phyloP scores from a whole-genome alignment of 768 basidiomycete species.

The Thelephora ganbajun region DNA sequence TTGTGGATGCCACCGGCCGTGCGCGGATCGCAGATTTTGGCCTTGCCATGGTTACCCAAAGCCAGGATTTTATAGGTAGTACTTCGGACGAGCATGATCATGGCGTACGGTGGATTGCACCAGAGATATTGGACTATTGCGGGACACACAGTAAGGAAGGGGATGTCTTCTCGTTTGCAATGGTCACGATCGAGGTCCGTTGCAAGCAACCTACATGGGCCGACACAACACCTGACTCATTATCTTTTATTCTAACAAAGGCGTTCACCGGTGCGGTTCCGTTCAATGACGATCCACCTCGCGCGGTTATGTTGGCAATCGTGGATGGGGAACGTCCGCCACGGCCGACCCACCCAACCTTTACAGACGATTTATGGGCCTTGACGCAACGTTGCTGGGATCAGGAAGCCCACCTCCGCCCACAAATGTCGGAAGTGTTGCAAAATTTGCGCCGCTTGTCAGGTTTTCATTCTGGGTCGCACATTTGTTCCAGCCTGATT shows the following conservation, averaged over 20 bases:
- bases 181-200: not conserved
- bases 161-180: not conserved
- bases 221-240: too few relatives aligned
- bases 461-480: too few relatives aligned
- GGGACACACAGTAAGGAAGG: not conserved
- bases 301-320: too few relatives aligned
- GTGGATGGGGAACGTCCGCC: too few relatives aligned
- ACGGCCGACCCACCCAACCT: not conserved
- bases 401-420: not conserved
- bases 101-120: not conserved
- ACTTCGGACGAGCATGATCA: not conserved
- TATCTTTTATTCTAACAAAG: too few relatives aligned
- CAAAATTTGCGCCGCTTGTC: not conserved
- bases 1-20: not conserved
- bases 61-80: not conserved
- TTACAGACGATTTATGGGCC: not conserved
- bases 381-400: not conserved
- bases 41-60: not conserved
- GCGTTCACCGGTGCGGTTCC: too few relatives aligned
- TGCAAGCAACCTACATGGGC: not conserved
- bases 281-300: too few relatives aligned
- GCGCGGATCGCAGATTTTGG: not conserved
- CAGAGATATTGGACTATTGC: not conserved
- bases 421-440: not conserved
- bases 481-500: too few relatives aligned